A percentile compares a stretch with the other conserved stretches of the same genome.
phyloP scores from a whole-genome alignment of 768 basidiomycete genomes.

The Kwoniella botswanensis region DNA sequence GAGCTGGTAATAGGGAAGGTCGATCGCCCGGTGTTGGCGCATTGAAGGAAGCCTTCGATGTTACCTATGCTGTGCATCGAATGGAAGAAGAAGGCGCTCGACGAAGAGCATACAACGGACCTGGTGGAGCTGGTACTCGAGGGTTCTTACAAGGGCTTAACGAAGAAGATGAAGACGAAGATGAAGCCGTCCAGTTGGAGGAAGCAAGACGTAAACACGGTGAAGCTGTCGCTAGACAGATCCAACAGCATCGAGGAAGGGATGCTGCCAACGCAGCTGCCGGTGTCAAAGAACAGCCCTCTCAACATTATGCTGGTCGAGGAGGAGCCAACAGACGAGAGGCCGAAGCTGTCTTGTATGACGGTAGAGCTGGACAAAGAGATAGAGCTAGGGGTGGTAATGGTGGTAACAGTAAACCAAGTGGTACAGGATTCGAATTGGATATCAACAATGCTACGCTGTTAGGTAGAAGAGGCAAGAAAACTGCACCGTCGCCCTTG shows the following conservation, averaged over 20 bases:
- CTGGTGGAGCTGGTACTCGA: slow-evolving; percentile 74
- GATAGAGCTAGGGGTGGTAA: slow-evolving; percentile 62
- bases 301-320: slow-evolving; percentile 59
- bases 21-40: slow-evolving; percentile 90
- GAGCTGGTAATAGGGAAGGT: slow-evolving; percentile 72
- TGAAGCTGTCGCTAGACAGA: slow-evolving; percentile 58
- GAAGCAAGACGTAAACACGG: slow-evolving; percentile 62
- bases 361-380: slow-evolving; percentile 73
- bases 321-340: slow-evolving; percentile 61
- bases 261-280: slow-evolving; percentile 56
- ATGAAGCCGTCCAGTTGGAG: slow-evolving; percentile 64
- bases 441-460: slow-evolving; percentile 85
- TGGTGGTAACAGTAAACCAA: slow-evolving; percentile 22
- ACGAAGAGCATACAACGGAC: slow-evolving; percentile 77
- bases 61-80: slow-evolving; percentile 97
- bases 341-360: slow-evolving; percentile 63
- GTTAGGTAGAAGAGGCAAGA: slow-evolving; percentile 64
- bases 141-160: slow-evolving; percentile 85
- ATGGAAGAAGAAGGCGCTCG: slow-evolving; percentile 99
- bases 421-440: slow-evolving; percentile 70
- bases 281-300: slow-evolving; percentile 54
- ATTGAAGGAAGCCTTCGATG: slow-evolving; percentile 97
- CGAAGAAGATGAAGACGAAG: slow-evolving; percentile 84
- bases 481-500: slow-evolving; percentile 49
- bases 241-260: slow-evolving; percentile 59